phyloP scores from a whole-genome alignment of 2,329 filamentous ascomycete genomes.

The Meredithiella fracta region DNA sequence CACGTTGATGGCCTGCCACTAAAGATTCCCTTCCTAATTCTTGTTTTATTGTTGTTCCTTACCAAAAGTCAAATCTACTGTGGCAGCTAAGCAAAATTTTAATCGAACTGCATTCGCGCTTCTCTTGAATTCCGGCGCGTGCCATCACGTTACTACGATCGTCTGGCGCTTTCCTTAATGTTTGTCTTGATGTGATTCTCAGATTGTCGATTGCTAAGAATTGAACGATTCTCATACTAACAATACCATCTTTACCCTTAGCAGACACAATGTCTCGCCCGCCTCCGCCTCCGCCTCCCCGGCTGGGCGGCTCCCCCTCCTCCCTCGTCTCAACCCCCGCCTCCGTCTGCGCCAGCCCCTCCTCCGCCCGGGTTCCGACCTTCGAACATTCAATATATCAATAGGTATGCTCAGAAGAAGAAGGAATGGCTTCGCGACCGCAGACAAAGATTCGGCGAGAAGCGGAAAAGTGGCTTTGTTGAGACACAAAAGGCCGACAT shows the following conservation, averaged over 20 bases:
- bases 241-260: neutral
- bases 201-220: neutral
- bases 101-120: neutral
- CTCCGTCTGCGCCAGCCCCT: slow-evolving; percentile 39
- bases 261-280: slow-evolving; percentile 32
- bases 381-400: slow-evolving; percentile 63
- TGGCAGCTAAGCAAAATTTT: slow-evolving; percentile 8
- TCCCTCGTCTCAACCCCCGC: slow-evolving; percentile 38
- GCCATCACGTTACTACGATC: slow-evolving; percentile 13
- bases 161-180: slow-evolving; percentile 3
- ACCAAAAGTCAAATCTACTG: neutral
- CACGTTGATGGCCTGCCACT: slow-evolving; percentile 13
- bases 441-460: slow-evolving; percentile 88
- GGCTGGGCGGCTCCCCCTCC: slow-evolving; percentile 43
- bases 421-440: slow-evolving; percentile 92
- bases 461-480: slow-evolving; percentile 88
- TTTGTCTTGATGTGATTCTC: neutral
- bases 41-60: neutral
- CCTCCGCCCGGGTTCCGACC: slow-evolving; percentile 78
- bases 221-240: neutral
- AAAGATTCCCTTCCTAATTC: neutral
- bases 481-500: slow-evolving; percentile 98
- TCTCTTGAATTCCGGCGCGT: slow-evolving; percentile 9
- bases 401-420: slow-evolving; percentile 97
- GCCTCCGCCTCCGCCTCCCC: slow-evolving; percentile 38